Evolutionary conservation across 768 basidiomycete species (phyloP).

Genomic region (Suillus cothurnatus): DNA sequence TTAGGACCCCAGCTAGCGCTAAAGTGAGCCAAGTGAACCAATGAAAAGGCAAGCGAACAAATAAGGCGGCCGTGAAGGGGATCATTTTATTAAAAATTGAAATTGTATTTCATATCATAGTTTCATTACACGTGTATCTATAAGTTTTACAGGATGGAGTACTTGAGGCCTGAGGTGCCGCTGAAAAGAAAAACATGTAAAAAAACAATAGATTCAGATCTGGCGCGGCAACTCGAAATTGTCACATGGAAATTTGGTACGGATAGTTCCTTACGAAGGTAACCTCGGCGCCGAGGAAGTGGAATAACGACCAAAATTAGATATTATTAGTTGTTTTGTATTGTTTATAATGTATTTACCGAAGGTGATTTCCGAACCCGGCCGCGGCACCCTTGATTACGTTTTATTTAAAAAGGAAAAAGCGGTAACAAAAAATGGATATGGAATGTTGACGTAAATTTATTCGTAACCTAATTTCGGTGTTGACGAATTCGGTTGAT

Average conservation of each 20-base stretch:
- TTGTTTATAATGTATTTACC: constrained; percentile 21
- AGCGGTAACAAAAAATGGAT: constrained; percentile 36
- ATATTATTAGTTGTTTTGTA: constrained; percentile 21
- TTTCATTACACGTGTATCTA: constrained; percentile 21
- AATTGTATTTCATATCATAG: not conserved
- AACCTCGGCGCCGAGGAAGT: constrained; percentile 47
- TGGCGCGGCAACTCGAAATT: constrained; percentile 36
- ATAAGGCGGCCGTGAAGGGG: constrained; percentile 5
- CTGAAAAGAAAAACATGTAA: constrained; percentile 11
- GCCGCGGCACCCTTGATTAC: constrained; percentile 42
- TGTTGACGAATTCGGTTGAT: constrained; percentile 32
- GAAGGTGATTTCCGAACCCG: constrained; percentile 43
- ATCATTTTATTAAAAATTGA: not conserved
- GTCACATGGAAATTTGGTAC: constrained; percentile 35
- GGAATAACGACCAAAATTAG: constrained; percentile 29
- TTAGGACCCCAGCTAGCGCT: constrained; percentile 32
- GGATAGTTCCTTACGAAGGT: constrained; percentile 35
- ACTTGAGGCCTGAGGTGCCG: constrained; percentile 20
- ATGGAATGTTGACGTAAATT: constrained; percentile 30
- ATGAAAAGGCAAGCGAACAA: constrained; percentile 11
- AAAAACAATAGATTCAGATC: constrained; percentile 33
- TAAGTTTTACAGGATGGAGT: constrained; percentile 21
- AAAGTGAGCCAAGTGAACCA: constrained; percentile 23
- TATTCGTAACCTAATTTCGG: constrained; percentile 31
- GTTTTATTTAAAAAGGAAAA: constrained; percentile 29